Evolutionary conservation across 768 basidiomycete genomes (phyloP).

Genomic region (Tulasnella sp.): DNA sequence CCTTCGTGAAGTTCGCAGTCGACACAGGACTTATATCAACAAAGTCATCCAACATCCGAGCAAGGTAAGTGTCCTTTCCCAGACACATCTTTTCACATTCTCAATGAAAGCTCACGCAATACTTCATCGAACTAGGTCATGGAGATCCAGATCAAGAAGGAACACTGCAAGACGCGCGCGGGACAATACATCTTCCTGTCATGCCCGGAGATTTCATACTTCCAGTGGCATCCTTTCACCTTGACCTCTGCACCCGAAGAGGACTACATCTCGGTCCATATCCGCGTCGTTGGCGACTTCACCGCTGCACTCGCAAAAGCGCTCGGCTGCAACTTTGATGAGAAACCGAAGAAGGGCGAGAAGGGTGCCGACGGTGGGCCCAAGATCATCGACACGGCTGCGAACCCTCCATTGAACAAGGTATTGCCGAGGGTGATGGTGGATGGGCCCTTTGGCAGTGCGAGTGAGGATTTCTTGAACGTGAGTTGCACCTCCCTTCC

Average conservation of each 20-base stretch:
- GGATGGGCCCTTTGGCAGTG: conserved; percentile 90
- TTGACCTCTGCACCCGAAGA: conserved; percentile 88
- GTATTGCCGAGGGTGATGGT: conserved; percentile 88
- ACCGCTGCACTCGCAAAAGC: conserved; percentile 33
- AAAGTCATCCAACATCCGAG: neutral
- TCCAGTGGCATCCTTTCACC: conserved; percentile 97
- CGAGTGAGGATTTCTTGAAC: conserved; percentile 84
- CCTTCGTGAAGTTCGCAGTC: conserved; percentile 81
- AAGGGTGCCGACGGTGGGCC: conserved; percentile 34
- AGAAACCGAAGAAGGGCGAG: conserved; percentile 1
- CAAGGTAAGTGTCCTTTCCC: neutral
- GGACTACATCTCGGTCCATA: conserved; percentile 89
- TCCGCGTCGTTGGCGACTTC: conserved; percentile 88
- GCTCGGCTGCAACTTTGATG: conserved; percentile 1
- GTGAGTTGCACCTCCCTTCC: conserved; percentile 5
- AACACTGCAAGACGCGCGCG: conserved; percentile 69
- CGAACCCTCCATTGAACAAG: conserved; percentile 53
- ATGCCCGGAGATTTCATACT: conserved; percentile 87
- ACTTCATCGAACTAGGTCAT: conserved; percentile 44
- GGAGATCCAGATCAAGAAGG: conserved; percentile 97
- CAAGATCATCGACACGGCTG: conserved; percentile 48
- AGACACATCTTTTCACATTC: too few species aligned
- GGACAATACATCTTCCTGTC: conserved; percentile 90
- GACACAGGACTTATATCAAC: conserved; percentile 64
- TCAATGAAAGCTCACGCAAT: conserved; percentile 44